phyloP scores from a whole-genome alignment of 1,284 basidiomycete genomes.

The Malassezia brasiliensis region DNA sequence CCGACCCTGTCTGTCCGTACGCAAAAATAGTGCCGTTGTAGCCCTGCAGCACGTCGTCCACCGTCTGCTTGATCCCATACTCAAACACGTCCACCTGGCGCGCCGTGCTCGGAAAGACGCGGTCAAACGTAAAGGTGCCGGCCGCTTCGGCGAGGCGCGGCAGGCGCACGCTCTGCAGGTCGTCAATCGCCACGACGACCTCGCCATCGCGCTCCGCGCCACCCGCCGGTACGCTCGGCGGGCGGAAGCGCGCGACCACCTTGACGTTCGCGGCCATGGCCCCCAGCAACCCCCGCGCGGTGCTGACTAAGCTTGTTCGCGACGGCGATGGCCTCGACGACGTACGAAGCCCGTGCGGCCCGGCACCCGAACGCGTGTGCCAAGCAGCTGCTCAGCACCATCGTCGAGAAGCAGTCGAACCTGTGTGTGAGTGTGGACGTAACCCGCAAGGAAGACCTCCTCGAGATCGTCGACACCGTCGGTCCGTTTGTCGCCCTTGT shows the following conservation, averaged over 20 bases:
- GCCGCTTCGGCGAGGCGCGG: slow-evolving; percentile 1
- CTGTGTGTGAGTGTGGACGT: slow-evolving; percentile 94
- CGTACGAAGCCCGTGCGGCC: slow-evolving; percentile 32
- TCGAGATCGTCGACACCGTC: slow-evolving; percentile 76
- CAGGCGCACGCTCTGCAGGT: slow-evolving; percentile 8
- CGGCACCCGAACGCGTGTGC: slow-evolving; percentile 36
- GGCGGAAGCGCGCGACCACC: slow-evolving; percentile 19
- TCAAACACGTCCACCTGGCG: slow-evolving; percentile 93
- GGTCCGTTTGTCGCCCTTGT: slow-evolving; percentile 83
- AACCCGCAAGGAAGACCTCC: slow-evolving; percentile 66
- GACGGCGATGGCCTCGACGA: slow-evolving; percentile 5
- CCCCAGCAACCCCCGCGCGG: background rate
- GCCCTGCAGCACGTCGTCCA: slow-evolving; percentile 82
- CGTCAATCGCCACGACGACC: slow-evolving; percentile 9
- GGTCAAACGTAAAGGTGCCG: slow-evolving; percentile 74
- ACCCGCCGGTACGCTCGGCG: background rate
- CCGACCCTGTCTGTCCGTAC: slow-evolving; percentile 86
- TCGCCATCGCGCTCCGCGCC: background rate
- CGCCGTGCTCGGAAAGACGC: slow-evolving; percentile 87
- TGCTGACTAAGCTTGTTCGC: slow-evolving; percentile 3
- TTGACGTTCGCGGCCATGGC: slow-evolving; percentile 16
- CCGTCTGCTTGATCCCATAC: slow-evolving; percentile 84
- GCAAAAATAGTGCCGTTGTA: slow-evolving; percentile 88
- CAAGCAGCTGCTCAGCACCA: slow-evolving; percentile 60
- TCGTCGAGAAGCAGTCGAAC: slow-evolving; percentile 81